phyloP scores from a whole-genome alignment of 176 grass and related monocot genomes.

The Cenchrus purpureus region DNA sequence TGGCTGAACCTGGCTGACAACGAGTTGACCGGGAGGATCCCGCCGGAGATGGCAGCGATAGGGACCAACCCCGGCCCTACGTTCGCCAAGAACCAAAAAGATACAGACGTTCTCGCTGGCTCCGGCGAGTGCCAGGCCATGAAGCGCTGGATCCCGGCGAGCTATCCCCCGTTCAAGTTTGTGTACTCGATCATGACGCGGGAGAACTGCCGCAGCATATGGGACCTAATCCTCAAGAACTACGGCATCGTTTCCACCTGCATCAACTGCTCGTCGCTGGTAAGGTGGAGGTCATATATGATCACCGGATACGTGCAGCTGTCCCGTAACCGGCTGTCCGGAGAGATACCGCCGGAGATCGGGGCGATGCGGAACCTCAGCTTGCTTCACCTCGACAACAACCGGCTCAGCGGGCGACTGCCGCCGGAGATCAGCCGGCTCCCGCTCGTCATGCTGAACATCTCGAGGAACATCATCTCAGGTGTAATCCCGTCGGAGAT shows the following conservation, averaged over 20 bases:
- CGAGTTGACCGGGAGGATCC: conserved; percentile 58
- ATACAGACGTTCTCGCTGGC: conserved; percentile 34
- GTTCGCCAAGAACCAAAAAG: conserved; percentile 57
- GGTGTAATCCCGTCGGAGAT: conserved; percentile 68
- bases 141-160: conserved; percentile 83
- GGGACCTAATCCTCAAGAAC: conserved; percentile 74
- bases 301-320: conserved; percentile 82
- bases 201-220: conserved; percentile 66
- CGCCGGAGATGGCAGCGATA: conserved; percentile 59
- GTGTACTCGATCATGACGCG: conserved; percentile 71
- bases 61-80: conserved; percentile 70
- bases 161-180: conserved; percentile 90
- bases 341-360: conserved; percentile 57
- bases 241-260: conserved; percentile 80
- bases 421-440: conserved; percentile 56
- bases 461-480: conserved; percentile 67
- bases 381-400: conserved; percentile 71
- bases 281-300: conserved; percentile 53
- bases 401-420: conserved; percentile 55
- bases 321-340: conserved; percentile 71
- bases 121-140: conserved; percentile 87
- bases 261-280: conserved; percentile 51
- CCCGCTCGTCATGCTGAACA: conserved; percentile 77
- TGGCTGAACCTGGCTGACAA: conserved; percentile 91
- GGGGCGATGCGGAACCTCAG: conserved; percentile 65